A percentile compares a stretch with the other conserved stretches of the same genome.
These are phyloP conservation scores for Hysterangium stoloniferum DNA, from an alignment of 768 basidiomycete species.

Conservation along the genomic window DNA sequence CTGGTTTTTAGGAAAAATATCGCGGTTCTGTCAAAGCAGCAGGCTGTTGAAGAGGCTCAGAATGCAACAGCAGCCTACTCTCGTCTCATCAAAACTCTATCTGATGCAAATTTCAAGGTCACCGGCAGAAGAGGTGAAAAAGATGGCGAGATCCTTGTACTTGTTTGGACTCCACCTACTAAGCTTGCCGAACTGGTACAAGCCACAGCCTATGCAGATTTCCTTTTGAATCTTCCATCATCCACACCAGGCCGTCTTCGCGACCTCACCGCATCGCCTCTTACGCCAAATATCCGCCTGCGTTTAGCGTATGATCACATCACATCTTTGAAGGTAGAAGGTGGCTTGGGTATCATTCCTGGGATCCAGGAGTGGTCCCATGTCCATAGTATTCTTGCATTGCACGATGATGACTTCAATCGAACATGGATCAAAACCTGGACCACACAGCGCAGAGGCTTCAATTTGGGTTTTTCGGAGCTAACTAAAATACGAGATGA, in stretches of 20 bases:
- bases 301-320: slow-evolving; percentile 71
- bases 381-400: slow-evolving; percentile 70
- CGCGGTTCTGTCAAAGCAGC: slow-evolving; percentile 46
- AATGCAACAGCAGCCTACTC: slow-evolving; percentile 66
- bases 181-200: slow-evolving; percentile 59
- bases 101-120: slow-evolving; percentile 54
- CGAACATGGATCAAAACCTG: slow-evolving; percentile 70
- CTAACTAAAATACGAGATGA: slow-evolving; percentile 68
- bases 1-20: slow-evolving; percentile 57
- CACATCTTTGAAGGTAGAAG: slow-evolving; percentile 61
- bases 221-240: slow-evolving; percentile 65
- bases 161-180: slow-evolving; percentile 61
- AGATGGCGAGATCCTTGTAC: slow-evolving; percentile 65
- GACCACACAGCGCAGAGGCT: slow-evolving; percentile 53
- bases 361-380: slow-evolving; percentile 66
- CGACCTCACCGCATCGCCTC: slow-evolving; percentile 29
- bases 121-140: slow-evolving; percentile 73
- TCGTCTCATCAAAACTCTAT: slow-evolving; percentile 53
- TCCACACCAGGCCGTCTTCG: slow-evolving; percentile 36
- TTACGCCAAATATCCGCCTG: slow-evolving; percentile 70
- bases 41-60: slow-evolving; percentile 50
- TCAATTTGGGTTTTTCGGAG: slow-evolving; percentile 36
- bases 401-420: slow-evolving; percentile 83
- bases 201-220: slow-evolving; percentile 78
- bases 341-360: slow-evolving; percentile 78